Evolutionary conservation across 2,329 filamentous ascomycete species (phyloP).

Genomic region (Sporothrix pallida): DNA sequence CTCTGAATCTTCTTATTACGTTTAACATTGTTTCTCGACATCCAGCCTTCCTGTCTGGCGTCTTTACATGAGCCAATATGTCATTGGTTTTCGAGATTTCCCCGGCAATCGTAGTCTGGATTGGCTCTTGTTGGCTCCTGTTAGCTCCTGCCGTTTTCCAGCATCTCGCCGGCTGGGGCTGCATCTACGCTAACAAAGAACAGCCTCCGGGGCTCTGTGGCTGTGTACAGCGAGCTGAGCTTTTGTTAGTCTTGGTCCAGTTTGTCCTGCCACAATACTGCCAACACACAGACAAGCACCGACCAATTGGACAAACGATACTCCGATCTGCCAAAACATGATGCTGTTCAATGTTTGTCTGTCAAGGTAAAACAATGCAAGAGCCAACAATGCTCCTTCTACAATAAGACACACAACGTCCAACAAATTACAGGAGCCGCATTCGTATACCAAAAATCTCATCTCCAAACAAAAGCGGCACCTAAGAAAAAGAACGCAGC

Average conservation of each 20-base stretch:
- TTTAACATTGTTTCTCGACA: neutral
- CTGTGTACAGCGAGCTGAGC: conserved; percentile 28
- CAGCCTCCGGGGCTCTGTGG: conserved; percentile 23
- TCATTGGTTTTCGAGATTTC: neutral
- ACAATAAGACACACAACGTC: too few relatives aligned
- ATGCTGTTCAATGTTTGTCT: neutral
- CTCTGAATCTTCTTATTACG: neutral
- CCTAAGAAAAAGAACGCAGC: neutral
- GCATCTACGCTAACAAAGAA: neutral
- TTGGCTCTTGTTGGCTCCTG: neutral
- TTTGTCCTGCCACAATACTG: conserved; percentile 26
- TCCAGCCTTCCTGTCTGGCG: neutral
- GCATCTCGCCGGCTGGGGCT: neutral
- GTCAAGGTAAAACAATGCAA: neutral
- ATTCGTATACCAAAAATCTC: too few relatives aligned
- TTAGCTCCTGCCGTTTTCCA: neutral
- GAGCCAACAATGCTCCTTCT: too few relatives aligned
- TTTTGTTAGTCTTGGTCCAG: neutral
- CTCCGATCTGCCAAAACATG: conserved; percentile 13
- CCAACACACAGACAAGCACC: neutral
- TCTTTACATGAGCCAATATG: conserved; percentile 1
- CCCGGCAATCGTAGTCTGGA: neutral
- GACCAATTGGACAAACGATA: neutral
- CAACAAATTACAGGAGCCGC: too few relatives aligned
- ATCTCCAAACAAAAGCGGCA: neutral